Evolutionary conservation across 179 eudicot genomes (phyloP).

Genomic region (Spinacia oleracea): DNA sequence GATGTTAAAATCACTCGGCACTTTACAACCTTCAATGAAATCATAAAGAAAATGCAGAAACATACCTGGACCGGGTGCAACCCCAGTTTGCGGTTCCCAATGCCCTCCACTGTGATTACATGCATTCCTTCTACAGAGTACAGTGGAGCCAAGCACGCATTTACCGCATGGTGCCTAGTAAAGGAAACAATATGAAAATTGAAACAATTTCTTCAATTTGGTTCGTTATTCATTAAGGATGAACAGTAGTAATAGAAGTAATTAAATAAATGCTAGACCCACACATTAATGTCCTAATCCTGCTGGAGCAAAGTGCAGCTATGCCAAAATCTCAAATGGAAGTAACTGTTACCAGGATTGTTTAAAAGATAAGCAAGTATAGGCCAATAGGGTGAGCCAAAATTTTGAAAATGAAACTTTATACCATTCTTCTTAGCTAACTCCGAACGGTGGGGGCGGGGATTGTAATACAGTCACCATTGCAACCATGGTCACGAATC

Average conservation of each 20-base stretch:
- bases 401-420: not conserved
- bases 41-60: constrained; percentile 6
- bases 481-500: not conserved
- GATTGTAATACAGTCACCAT: not conserved
- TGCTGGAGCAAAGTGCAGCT: not conserved
- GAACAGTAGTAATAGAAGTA: not conserved
- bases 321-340: constrained; percentile 12
- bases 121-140: constrained; percentile 99
- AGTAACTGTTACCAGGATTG: not conserved
- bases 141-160: constrained; percentile 98
- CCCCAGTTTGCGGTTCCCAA: constrained; percentile 76
- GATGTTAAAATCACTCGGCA: not conserved
- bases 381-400: not conserved
- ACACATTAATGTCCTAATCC: not conserved
- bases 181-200: constrained; percentile 9
- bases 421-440: not conserved
- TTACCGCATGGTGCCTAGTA: constrained; percentile 82
- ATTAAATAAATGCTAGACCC: not conserved
- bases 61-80: constrained; percentile 98
- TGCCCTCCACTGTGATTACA: constrained; percentile 94
- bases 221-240: constrained; percentile 2
- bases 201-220: constrained; percentile 13
- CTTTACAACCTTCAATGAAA: not conserved
- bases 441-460: too few species aligned
- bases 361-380: not conserved